Base-by-base conservation (phyloP, 2,329 filamentous ascomycete genomes). In the Fusarium scirpi region DNA sequence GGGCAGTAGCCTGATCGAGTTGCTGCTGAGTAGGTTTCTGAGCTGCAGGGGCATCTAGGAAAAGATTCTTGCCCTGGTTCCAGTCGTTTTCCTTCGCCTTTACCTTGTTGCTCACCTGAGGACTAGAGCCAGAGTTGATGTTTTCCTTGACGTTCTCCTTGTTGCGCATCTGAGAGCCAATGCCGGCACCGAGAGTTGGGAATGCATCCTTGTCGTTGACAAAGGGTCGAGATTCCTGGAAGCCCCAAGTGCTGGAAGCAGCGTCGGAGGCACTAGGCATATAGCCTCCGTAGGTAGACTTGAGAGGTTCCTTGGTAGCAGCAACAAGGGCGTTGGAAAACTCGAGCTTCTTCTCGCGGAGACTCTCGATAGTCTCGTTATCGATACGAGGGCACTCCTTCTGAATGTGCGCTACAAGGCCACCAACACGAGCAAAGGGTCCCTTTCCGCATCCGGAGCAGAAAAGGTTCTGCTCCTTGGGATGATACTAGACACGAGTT, bases 341-440 rank as follows among this genome's bases (percentile, higher is more conserved):
- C 16, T 74, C 70, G 18, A 80, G 74, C 61, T 82, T 82, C 58
- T 79, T 68, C 44, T 81, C 73, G 6, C 83, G 80, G 20, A 77
- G 67, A 10, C 74, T 62, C 11, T 79, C 76, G 15, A 86, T 64
- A 2, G 78, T 67, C 0, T 65, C 59, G 5, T 73, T 73, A 27
- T 69, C 75, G 60, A 88, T 80, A 1, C 40, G 54, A 2, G 61
- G 29, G 65, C 86, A 88, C 2, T 79, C 57, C 25, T 68, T 67
- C 73, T 88, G 85, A 6, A 88, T 78, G 52, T 88, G 86, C 1
- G 62, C 40, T 55, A 87, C 80, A 38, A 86, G 79, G 1, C 53
- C 66, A 1, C 79, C 77, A 1, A 83, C 76, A 2, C 79, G 77
- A 1, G 32, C 48, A 58, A 85, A 87, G 1, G 75, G 75, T 3